Evolutionary conservation across 495 filamentous ascomycete genomes (phyloP), one percentile per base, ranked within the genome.

Genomic region (Physcia stellaris): DNA sequence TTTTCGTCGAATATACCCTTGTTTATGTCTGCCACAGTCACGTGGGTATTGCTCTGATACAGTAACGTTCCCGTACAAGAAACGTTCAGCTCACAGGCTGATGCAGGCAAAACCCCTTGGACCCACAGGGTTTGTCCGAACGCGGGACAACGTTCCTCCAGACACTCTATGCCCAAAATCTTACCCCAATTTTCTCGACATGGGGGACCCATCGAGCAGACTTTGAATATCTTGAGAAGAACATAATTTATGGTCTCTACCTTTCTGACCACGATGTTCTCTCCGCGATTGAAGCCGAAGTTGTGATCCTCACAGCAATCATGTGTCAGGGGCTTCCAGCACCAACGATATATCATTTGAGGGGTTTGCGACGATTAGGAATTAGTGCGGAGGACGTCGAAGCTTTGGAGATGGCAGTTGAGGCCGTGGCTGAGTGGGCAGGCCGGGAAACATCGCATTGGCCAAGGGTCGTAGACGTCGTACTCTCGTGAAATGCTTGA

Each of bases 341-440:
- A 15, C 61, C 70, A 51, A 74, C 68, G 0, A 58, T 62, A 22
- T 77, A 71, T 71, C 73, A 77, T 60, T 59, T 75, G 41, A 55
- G 73, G 23, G 71, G 71, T 0, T 59, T 59, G 10, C 54, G 70
- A 30, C 52, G 73, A 35, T 50, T 76, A 23, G 71, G 71, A 0
- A 52, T 74, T 1, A 55, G 60, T 4, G 52, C 51, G 47, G 58
- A 67, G 34, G 70, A 77, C 51, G 64, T 68, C 0, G 55, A 73
- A 43, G 44, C 45, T 24, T 47, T 68, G 18, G 32, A 48, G 24
- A 28, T 7, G 9, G 26, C 26, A 7, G 26, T 28, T 7, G 26
- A 28, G 26, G 26, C 26, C 9, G 26, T 28, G 26, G 26, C 26
- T 7, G 9, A 13, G 26, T 28, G 26, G 26, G 26, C 26, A 13